A percentile compares a stretch with the other conserved stretches of the same genome.
Conservation (phyloP, 192 early-diverging fungal genomes). For the Umbelopsis vinacea region DNA sequence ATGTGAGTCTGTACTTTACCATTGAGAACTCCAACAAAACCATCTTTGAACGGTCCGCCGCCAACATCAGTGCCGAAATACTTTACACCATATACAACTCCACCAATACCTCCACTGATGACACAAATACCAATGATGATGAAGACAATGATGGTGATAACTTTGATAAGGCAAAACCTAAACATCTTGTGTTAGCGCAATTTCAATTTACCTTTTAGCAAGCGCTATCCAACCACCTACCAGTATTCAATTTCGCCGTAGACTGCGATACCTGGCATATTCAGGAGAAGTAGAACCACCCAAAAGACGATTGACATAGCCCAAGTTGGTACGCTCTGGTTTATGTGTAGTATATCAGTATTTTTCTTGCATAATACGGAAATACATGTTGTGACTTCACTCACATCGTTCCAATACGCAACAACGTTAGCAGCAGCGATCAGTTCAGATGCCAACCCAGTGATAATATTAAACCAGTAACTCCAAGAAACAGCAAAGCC, state of each 20-base stretch:
- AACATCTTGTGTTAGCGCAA: not conserved
- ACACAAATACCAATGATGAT: slow-evolving; percentile 74
- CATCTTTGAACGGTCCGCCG: slow-evolving; percentile 18
- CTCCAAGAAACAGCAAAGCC: slow-evolving; percentile 66
- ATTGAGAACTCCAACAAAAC: slow-evolving; percentile 23
- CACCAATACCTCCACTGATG: slow-evolving; percentile 62
- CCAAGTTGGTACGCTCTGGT: slow-evolving; percentile 33
- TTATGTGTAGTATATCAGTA: too few species aligned
- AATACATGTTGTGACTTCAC: not conserved
- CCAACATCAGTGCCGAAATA: slow-evolving; percentile 55
- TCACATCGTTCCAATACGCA: slow-evolving; percentile 48
- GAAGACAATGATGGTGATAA: slow-evolving; percentile 76
- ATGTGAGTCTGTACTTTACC: not conserved
- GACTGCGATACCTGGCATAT: slow-evolving; percentile 66
- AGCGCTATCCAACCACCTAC: slow-evolving; percentile 14
- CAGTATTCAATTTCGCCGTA: slow-evolving; percentile 88
- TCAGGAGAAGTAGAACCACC: slow-evolving; percentile 64
- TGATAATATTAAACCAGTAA: slow-evolving; percentile 71
- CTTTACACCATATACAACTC: slow-evolving; percentile 53
- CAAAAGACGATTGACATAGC: slow-evolving; percentile 63
- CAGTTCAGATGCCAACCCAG: slow-evolving; percentile 75
- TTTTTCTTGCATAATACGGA: too few species aligned
- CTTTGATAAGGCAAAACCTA: slow-evolving; percentile 71
- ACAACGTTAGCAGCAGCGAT: slow-evolving; percentile 76
- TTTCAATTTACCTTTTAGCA: not conserved